These are phyloP conservation scores for Hamigera avellanea DNA, from an alignment of 495 filamentous ascomycete species.

Conservation along the genomic window DNA sequence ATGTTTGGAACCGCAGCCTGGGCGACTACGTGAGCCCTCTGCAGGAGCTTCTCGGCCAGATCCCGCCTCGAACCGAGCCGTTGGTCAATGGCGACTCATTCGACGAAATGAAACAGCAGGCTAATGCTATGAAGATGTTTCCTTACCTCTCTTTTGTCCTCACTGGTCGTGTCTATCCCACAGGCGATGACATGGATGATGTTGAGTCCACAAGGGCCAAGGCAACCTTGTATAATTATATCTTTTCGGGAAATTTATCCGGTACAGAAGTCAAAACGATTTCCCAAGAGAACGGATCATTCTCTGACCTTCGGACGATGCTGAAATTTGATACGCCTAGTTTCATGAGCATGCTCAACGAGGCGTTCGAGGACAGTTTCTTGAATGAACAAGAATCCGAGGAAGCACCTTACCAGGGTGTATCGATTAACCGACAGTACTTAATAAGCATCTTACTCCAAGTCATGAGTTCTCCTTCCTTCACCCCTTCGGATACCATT, in stretches of 20 bases:
- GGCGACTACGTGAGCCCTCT: conserved; percentile 84
- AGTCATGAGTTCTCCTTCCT: conserved; percentile 65
- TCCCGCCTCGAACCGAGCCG: conserved; percentile 28
- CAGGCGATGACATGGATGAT: conserved; percentile 60
- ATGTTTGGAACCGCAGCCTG: conserved; percentile 90
- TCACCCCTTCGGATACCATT: conserved; percentile 70
- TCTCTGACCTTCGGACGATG: conserved; percentile 72
- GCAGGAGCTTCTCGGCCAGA: conserved; percentile 66
- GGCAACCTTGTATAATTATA: conserved; percentile 76
- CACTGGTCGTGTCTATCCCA: conserved; percentile 84
- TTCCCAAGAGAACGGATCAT: conserved; percentile 56
- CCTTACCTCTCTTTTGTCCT: conserved; percentile 90
- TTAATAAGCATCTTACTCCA: conserved; percentile 81
- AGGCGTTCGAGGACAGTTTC: conserved; percentile 93
- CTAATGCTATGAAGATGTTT: conserved; percentile 81
- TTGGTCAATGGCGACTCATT: conserved; percentile 24
- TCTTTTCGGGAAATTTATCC: conserved; percentile 66
- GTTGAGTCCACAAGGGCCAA: conserved; percentile 63
- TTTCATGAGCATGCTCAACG: conserved; percentile 90
- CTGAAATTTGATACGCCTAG: conserved; percentile 81
- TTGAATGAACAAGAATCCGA: conserved; percentile 54
- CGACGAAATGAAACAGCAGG: conserved; percentile 22
- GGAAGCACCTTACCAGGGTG: conserved; percentile 26
- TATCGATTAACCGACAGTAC: conserved; percentile 80
- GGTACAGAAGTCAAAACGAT: conserved; percentile 34